Percentiles rank a stretch among this genome's conserved stretches.
phyloP scores from a whole-genome alignment of 2,329 filamentous ascomycete genomes.

The Fusarium abutilonis region DNA sequence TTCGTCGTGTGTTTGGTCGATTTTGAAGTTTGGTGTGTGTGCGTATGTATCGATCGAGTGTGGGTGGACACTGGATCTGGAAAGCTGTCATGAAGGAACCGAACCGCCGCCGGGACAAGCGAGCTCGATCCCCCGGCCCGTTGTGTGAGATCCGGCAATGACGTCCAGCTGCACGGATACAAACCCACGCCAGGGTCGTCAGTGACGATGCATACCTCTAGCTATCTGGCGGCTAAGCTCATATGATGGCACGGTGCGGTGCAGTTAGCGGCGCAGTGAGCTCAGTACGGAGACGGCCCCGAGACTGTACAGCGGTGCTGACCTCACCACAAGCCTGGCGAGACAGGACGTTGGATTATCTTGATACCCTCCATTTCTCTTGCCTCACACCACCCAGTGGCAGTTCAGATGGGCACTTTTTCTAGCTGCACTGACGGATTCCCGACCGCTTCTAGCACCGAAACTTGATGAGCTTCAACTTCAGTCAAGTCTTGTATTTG shows the following conservation, averaged over 20 bases:
- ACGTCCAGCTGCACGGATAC: constrained; percentile 32
- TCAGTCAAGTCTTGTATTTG: constrained; percentile 40
- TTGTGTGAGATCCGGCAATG: constrained; percentile 38
- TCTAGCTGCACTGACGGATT: constrained; percentile 33
- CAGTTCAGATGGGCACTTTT: constrained; percentile 16
- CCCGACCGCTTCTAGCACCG: constrained; percentile 35
- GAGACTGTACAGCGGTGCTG: constrained; percentile 29
- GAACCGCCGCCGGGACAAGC: constrained; percentile 29
- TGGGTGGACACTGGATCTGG: constrained; percentile 39
- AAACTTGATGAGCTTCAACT: constrained; percentile 36
- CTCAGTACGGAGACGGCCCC: constrained; percentile 12
- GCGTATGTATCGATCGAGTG: constrained; percentile 36
- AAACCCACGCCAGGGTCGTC: constrained; percentile 12
- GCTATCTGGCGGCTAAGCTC: constrained; percentile 15
- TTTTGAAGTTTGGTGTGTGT: constrained; percentile 32
- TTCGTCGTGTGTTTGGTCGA: constrained; percentile 26
- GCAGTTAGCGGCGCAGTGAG: constrained; percentile 13
- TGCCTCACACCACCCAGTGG: constrained; percentile 33
- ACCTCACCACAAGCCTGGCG: constrained; percentile 31
- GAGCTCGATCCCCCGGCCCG: constrained; percentile 35
- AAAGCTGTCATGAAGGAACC: constrained; percentile 40
- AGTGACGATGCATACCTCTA: constrained; percentile 9
- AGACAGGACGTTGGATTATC: constrained; percentile 32
- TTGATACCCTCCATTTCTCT: constrained; percentile 42
- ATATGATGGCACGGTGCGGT: constrained; percentile 30